Base-by-base conservation (phyloP, 1,284 basidiomycete genomes). In the Coniferiporia sulphurascens region DNA sequence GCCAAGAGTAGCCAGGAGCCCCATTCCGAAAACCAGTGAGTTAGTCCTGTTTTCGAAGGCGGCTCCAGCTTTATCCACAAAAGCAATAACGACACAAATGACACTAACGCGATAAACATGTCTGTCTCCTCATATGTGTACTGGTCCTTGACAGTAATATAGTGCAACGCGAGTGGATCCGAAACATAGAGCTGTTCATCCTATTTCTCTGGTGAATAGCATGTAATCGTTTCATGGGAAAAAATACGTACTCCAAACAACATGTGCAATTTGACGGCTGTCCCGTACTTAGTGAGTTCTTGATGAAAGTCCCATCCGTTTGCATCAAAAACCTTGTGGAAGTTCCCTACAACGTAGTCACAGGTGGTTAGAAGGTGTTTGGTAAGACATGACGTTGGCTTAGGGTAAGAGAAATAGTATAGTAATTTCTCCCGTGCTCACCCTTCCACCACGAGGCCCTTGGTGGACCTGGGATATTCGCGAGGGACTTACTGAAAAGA, bases 141-240 rank as follows among this genome's bases (percentile, higher is more conserved):
- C 50, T 69, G 67, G 8, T 74, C 73, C 59, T 71, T 73, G 21
- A 72, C 60, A 34, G 73, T 46, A n/a, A 74, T 65, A 35, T 63
- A 62, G 48, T 70, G 64, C 55, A 72, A 58, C 0, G 71, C 71
- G 19, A 60, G 52, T 10, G 66, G 66, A 50, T 67, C 66, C 36
- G 55, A 46, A 7, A 65, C 60, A 41, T 59, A 64, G 2, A 66
- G 59, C 6, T 60, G 36, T 13, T 64, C 55, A 4, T 55, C 59
- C 65, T 65, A 48, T 2, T 41, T 41, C 2, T 41, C 38, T 22
- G 10, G 13, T 34, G 41, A 10, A 12, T 34, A 6, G 43, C 19
- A 32, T 32, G 17, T 8, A 7, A 5, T 2, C 27, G 5, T 27
- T 10, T 22, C 12, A 15, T 13, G 7, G 19, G 38, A 27, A 21